phyloP scores from a whole-genome alignment of 768 basidiomycete species.

The Leucocoprinus sp. region DNA sequence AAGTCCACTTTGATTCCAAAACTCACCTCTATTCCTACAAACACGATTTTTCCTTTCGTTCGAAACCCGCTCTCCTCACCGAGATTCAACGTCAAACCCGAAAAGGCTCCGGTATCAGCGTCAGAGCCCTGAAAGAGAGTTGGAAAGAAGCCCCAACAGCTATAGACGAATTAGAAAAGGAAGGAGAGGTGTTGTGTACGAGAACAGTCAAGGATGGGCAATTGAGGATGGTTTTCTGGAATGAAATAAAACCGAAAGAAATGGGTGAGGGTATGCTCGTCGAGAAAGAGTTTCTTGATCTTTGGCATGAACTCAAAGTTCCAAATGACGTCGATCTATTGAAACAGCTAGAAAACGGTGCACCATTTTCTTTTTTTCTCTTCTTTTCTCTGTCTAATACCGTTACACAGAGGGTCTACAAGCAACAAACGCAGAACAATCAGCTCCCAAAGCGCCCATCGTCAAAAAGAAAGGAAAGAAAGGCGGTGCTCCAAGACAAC shows the following conservation, averaged over 20 bases:
- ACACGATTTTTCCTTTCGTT: conserved; percentile 84
- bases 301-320: conserved; percentile 81
- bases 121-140: conserved; percentile 79
- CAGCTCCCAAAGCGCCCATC: conserved; percentile 43
- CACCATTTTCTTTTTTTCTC: conserved; percentile 10
- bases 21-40: conserved; percentile 85
- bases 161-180: conserved; percentile 18
- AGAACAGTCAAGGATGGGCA: neutral
- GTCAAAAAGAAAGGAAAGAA: conserved; percentile 77
- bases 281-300: conserved; percentile 81
- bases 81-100: conserved; percentile 83
- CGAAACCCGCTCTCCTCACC: conserved; percentile 73
- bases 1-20: conserved; percentile 71
- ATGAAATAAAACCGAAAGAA: neutral
- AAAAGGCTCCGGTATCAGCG: conserved; percentile 78
- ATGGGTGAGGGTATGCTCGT: conserved; percentile 24
- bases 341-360: conserved; percentile 69
- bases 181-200: conserved; percentile 49
- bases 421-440: conserved; percentile 60
- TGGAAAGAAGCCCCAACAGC: conserved; percentile 77
- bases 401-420: conserved; percentile 62
- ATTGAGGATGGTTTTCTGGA: conserved; percentile 12
- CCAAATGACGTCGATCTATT: conserved; percentile 82
- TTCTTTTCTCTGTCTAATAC: conserved; percentile 7
- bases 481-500: conserved; percentile 61